phyloP scores from a whole-genome alignment of 495 filamentous ascomycete genomes.

The Lepraria neglecta region DNA sequence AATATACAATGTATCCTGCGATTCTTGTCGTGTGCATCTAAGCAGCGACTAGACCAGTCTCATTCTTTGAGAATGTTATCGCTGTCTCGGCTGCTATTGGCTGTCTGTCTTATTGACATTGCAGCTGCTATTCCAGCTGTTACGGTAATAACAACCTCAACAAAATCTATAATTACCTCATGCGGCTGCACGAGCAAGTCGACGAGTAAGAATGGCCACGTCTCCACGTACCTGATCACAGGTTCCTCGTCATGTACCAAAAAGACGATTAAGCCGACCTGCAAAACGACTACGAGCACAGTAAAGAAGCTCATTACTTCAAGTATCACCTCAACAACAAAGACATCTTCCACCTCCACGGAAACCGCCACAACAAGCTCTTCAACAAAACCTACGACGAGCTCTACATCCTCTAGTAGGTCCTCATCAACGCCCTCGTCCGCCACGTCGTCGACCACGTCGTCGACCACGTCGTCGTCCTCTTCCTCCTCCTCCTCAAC shows the following conservation, averaged over 20 bases:
- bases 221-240: not conserved
- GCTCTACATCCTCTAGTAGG: not conserved
- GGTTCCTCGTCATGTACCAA: slow-evolving; percentile 3
- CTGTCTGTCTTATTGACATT: not conserved
- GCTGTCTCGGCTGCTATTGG: not conserved
- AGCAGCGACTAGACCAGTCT: not conserved
- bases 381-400: not conserved
- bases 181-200: slow-evolving; percentile 13
- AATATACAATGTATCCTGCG: not conserved
- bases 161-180: slow-evolving; percentile 1
- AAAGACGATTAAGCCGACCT: slow-evolving; percentile 4
- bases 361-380: not conserved
- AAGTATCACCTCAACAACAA: slow-evolving; percentile 6
- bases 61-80: not conserved
- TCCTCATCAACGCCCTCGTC: not conserved
- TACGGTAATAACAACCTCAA: slow-evolving; percentile 16
- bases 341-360: not conserved
- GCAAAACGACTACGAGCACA: slow-evolving; percentile 8
- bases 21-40: not conserved
- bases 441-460: not conserved
- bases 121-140: slow-evolving; percentile 7
- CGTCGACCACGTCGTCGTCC: too few relatives aligned
- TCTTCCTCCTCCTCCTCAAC: not conserved
- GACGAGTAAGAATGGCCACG: slow-evolving; percentile 4
- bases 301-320: slow-evolving; percentile 8